Percentiles rank a stretch among this genome's conserved stretches.
phyloP scores from a whole-genome alignment of 2,329 filamentous ascomycete genomes.

The Epichloe sibirici region DNA sequence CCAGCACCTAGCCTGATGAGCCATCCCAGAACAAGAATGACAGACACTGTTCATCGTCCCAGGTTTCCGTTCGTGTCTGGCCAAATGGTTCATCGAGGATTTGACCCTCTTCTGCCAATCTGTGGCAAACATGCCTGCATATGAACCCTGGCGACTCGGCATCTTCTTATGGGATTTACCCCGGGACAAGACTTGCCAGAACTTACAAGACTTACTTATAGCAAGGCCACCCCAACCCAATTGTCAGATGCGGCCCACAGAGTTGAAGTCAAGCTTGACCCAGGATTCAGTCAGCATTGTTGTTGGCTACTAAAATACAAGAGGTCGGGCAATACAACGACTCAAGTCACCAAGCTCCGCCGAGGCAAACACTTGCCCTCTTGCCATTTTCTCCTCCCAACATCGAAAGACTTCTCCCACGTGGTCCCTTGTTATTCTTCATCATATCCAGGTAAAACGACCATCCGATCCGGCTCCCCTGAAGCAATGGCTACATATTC shows the following conservation, averaged over 20 bases:
- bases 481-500: constrained; percentile 13
- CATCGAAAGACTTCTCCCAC: background rate
- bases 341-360: background rate
- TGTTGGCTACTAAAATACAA: too few species aligned
- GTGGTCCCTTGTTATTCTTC: background rate
- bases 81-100: constrained; percentile 5
- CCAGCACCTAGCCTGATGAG: background rate
- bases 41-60: constrained; percentile 9
- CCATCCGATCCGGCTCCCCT: background rate
- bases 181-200: background rate
- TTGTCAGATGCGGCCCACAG: background rate
- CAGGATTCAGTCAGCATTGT: background rate
- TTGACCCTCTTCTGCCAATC: constrained; percentile 12
- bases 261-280: background rate
- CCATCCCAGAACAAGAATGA: background rate
- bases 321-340: too few species aligned
- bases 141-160: constrained; percentile 1
- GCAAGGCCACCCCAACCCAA: constrained; percentile 9
- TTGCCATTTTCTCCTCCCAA: background rate
- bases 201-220: constrained; percentile 9
- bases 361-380: background rate
- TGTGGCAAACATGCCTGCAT: constrained; percentile 9
- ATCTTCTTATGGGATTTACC: constrained; percentile 8
- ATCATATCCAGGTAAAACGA: background rate
- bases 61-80: constrained; percentile 1